Conservation (phyloP, 2,329 filamentous ascomycete species). For the Alternaria dauci region DNA sequence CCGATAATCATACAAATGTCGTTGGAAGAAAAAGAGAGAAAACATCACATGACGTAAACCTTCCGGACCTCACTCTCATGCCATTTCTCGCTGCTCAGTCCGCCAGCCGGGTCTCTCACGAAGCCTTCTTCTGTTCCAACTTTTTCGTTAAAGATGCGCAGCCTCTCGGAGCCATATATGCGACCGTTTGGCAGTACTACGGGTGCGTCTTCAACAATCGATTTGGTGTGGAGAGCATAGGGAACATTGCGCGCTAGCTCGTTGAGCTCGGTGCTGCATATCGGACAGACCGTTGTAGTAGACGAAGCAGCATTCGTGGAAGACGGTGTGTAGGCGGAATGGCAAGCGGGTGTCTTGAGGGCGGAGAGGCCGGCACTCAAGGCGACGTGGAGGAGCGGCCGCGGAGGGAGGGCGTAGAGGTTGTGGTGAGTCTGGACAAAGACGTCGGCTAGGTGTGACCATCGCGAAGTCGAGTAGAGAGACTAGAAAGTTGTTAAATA, state of each 20-base stretch:
- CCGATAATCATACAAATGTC: background rate
- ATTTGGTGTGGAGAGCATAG: conserved; percentile 95
- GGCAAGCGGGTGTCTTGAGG: conserved; percentile 93
- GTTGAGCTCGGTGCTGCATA: conserved; percentile 95
- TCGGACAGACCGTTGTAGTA: conserved; percentile 82
- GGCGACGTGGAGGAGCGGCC: conserved; percentile 88
- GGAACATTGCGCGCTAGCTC: conserved; percentile 87
- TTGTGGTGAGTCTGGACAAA: conserved; percentile 89
- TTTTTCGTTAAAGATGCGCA: conserved; percentile 82
- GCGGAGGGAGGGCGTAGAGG: conserved; percentile 81
- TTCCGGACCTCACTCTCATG: conserved; percentile 72
- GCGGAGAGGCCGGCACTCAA: conserved; percentile 90
- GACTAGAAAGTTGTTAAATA: conserved; percentile 57
- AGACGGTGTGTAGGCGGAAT: conserved; percentile 70
- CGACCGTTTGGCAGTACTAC: conserved; percentile 86
- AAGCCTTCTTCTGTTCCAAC: conserved; percentile 71
- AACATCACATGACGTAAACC: conserved; percentile 80
- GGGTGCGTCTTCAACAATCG: conserved; percentile 86
- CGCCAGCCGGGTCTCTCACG: conserved; percentile 76
- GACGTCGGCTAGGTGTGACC: conserved; percentile 76
- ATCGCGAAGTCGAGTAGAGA: conserved; percentile 77
- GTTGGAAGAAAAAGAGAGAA: background rate
- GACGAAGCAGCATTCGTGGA: conserved; percentile 65
- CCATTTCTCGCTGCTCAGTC: conserved; percentile 64
- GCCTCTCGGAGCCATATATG: conserved; percentile 78